phyloP scores from a whole-genome alignment of 1,284 basidiomycete genomes.

The Cerrena zonata region DNA sequence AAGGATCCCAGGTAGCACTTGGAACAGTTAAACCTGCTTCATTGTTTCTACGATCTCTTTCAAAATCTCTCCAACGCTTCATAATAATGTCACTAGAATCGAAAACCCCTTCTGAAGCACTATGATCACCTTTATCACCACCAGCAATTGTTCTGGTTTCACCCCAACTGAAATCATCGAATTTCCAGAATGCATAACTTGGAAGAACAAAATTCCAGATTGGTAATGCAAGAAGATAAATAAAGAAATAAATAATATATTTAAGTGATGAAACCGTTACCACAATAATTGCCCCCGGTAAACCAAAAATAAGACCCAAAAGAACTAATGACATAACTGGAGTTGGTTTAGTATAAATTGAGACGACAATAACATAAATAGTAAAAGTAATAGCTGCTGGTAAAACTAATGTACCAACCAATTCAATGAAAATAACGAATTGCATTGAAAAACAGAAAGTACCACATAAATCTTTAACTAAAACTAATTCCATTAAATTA shows the following conservation, averaged over 20 bases:
- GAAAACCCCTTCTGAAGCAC: no score
- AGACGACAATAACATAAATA: slow-evolving; percentile 81
- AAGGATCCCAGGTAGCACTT: no score
- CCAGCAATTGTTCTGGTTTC: no score
- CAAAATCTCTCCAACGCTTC: no score
- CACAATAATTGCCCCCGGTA: slow-evolving; percentile 88
- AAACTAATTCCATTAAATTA: slow-evolving; percentile 97
- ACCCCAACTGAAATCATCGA: slow-evolving; percentile 99
- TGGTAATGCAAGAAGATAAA: slow-evolving; percentile 88
- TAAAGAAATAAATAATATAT: slow-evolving; percentile 96
- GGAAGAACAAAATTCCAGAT: slow-evolving; percentile 95
- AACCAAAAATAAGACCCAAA: slow-evolving; percentile 82
- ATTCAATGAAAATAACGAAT: slow-evolving; percentile 97
- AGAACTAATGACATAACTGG: slow-evolving; percentile 93
- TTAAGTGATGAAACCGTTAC: slow-evolving; percentile 91
- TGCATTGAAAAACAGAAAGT: slow-evolving; percentile 98
- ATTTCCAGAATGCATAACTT: slow-evolving; percentile 97
- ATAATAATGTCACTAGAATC: no score
- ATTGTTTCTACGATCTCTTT: no score
- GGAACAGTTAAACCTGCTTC: no score
- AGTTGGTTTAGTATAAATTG: slow-evolving; percentile 73
- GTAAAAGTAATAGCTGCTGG: slow-evolving; percentile 93
- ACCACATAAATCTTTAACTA: slow-evolving; percentile 92
- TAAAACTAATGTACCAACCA: slow-evolving; percentile 90
- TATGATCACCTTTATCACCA: no score